Base-by-base conservation (phyloP, 148 eudicot species). In the Spergularia marina region DNA sequence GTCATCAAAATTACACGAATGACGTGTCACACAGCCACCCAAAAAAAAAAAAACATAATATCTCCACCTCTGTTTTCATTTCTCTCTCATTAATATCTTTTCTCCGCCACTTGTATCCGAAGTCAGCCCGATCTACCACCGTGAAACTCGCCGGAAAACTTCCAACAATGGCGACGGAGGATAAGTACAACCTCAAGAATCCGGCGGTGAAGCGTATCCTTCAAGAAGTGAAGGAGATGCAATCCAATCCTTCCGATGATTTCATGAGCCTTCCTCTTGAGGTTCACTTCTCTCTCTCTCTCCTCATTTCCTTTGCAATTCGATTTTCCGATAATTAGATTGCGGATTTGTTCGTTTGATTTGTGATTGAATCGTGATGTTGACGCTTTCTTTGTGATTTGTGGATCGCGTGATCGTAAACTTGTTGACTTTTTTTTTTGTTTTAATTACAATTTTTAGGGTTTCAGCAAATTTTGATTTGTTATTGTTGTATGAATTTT, bases 151-250 rank as follows among this genome's bases (percentile, higher is more conserved):
- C 60, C 79, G 79, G 75, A 66, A 71, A 76, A 65, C 25, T 18
- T 18, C 2, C 3, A 0, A n/a, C 59, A 4, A 84, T 86, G 92
- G 86, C 89, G 84, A 86, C 90, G 81, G 91, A 69, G 72, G 91
- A 91, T 66, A 94, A 86, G 78, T 95, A 95, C 80, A 95, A 95
- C 65, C 84, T 86, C 73, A 92, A 95, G 82, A 95, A 95, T 58
- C 92, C 99, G 10, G 91, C 96, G 12, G 97, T 95, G 60, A 95
- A 95, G 85, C 87, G 99, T 81, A 95, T 95, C 70, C 85, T 95
- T 44, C 97, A 92, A 84, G 99, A 95, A 83, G 89, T 89, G 36
- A 95, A 92, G 78, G 99, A 95, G 86, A 92, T 95, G 99, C 99
- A 92, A 82, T 87, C 96, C 12, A 90, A 95, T 72, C 99, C 99